Percentiles rank a stretch among this genome's conserved stretches.
Conservation (phyloP, 192 early-diverging fungal species). For the Anaeromyces robustus region DNA sequence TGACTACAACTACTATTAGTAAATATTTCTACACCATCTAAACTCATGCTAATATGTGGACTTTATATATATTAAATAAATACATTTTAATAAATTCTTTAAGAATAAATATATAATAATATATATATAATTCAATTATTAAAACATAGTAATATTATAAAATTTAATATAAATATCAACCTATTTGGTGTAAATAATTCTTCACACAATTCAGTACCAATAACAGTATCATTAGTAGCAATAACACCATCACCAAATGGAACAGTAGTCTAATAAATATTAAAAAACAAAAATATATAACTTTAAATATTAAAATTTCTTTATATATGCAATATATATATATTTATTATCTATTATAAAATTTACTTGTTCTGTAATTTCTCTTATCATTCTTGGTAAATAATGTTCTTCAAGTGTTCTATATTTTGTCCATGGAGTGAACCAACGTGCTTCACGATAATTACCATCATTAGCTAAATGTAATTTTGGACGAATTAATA, state of each 20-base stretch:
- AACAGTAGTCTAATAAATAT: constrained; percentile 35
- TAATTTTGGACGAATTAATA: constrained; percentile 94
- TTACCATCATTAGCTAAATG: constrained; percentile 94
- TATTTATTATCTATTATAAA: background rate
- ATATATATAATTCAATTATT: too few relatives aligned
- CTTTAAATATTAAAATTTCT: background rate
- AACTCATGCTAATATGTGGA: constrained; percentile 80
- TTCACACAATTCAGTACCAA: constrained; percentile 93
- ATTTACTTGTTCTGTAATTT: constrained; percentile 55
- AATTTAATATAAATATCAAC: constrained; percentile 23
- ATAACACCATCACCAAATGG: constrained; percentile 88
- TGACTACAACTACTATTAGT: constrained; percentile 91
- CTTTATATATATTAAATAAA: too few relatives aligned
- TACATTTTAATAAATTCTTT: too few relatives aligned
- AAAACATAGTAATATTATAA: too few relatives aligned
- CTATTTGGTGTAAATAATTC: constrained; percentile 89
- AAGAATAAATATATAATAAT: too few relatives aligned
- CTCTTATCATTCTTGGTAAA: constrained; percentile 66
- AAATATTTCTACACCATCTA: constrained; percentile 95
- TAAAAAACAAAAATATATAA: background rate
- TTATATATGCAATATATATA: background rate
- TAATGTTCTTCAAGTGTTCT: constrained; percentile 55
- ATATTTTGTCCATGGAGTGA: constrained; percentile 63
- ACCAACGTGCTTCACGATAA: constrained; percentile 93
- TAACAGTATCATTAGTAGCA: constrained; percentile 61